These are phyloP conservation scores for Fraxinus latifolia DNA, from an alignment of 305 asterid species.

Conservation along the genomic window DNA sequence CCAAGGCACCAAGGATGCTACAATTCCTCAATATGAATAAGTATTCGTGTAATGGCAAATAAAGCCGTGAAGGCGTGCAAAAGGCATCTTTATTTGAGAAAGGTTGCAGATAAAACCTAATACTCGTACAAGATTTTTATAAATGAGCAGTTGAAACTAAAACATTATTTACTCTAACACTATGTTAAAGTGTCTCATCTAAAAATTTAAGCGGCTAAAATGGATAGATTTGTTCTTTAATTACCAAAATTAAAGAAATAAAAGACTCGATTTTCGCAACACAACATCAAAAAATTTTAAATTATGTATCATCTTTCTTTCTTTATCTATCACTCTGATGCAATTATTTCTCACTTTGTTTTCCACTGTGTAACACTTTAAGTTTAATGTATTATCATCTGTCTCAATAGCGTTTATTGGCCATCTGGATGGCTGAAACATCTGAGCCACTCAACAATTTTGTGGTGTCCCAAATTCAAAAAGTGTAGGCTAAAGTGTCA, in stretches of 20 bases:
- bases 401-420: conserved; percentile 11
- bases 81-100: background rate
- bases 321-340: background rate
- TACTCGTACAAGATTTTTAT: background rate
- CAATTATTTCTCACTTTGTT: conserved; percentile 10
- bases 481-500: conserved; percentile 22
- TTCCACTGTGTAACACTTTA: conserved; percentile 3
- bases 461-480: conserved; percentile 16
- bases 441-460: conserved; percentile 23
- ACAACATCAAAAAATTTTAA: background rate
- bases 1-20: background rate
- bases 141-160: background rate
- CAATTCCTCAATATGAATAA: background rate
- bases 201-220: background rate
- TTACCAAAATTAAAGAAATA: background rate
- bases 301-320: background rate
- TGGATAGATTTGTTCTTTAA: background rate
- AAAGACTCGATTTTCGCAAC: background rate
- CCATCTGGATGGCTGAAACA: conserved; percentile 5
- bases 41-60: background rate
- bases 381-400: background rate
- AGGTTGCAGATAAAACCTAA: background rate
- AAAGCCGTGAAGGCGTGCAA: background rate
- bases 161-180: too few species aligned
- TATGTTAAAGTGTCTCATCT: background rate